Conservation (phyloP, 2,329 filamentous ascomycete species). For the Elsinoe perseae region DNA sequence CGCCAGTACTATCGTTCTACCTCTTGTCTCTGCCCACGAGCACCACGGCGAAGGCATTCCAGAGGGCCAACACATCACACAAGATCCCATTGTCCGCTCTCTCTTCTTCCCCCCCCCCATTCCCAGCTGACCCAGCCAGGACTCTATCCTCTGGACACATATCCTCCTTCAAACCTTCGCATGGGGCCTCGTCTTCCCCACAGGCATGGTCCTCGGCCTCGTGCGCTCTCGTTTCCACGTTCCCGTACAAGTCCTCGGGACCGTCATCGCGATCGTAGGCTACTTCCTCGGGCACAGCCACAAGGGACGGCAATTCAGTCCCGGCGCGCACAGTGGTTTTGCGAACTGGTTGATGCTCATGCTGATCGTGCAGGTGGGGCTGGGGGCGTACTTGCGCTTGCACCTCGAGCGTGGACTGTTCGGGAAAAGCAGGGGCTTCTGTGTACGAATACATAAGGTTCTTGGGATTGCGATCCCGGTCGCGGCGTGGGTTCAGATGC, state of each 20-base stretch:
- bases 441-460: slow-evolving; percentile 68
- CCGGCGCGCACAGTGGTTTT: slow-evolving; percentile 73
- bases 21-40: slow-evolving; percentile 38
- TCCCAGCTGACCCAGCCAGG: slow-evolving; percentile 36
- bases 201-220: slow-evolving; percentile 92
- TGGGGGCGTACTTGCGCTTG: slow-evolving; percentile 81
- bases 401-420: slow-evolving; percentile 81
- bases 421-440: slow-evolving; percentile 63
- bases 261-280: slow-evolving; percentile 67
- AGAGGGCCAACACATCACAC: slow-evolving; percentile 61
- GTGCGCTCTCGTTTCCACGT: slow-evolving; percentile 91
- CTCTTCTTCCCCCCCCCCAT: neutral
- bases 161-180: slow-evolving; percentile 80
- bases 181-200: slow-evolving; percentile 86
- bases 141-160: slow-evolving; percentile 84
- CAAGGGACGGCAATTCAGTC: slow-evolving; percentile 74
- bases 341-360: slow-evolving; percentile 73
- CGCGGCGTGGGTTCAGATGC: slow-evolving; percentile 83
- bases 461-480: slow-evolving; percentile 83
- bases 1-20: neutral
- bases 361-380: slow-evolving; percentile 64
- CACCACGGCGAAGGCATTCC: slow-evolving; percentile 53
- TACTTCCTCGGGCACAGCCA: slow-evolving; percentile 91
- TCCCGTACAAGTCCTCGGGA: slow-evolving; percentile 69
- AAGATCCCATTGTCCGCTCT: slow-evolving; percentile 59